A percentile compares a stretch with the other conserved stretches of the same genome.
These are phyloP conservation scores for Pleurotus cornucopiae DNA, from an alignment of 768 basidiomycete species.

Conservation along the genomic window DNA sequence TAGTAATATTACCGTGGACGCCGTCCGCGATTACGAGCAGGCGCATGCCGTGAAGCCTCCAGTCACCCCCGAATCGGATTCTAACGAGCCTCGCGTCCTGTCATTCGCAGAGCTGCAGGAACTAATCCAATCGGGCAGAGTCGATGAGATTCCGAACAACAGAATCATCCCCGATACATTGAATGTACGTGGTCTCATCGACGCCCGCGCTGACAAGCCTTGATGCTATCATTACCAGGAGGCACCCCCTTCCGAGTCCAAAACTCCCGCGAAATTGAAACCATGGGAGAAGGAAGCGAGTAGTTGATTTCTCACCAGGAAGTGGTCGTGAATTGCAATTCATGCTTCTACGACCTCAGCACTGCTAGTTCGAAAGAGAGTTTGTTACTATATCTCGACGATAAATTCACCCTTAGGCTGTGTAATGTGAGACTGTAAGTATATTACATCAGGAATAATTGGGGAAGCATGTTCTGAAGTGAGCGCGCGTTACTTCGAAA, in stretches of 20 bases:
- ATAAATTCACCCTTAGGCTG: no score
- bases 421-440: no score
- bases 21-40: slow-evolving; percentile 32
- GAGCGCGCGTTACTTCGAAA: no score
- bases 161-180: slow-evolving; percentile 62
- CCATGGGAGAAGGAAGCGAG: slow-evolving; percentile 53
- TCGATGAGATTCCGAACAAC: slow-evolving; percentile 77
- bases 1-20: slow-evolving; percentile 35
- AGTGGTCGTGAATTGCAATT: no score
- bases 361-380: no score
- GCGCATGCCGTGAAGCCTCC: not conserved
- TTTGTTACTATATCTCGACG: no score
- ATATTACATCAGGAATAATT: no score
- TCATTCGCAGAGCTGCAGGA: slow-evolving; percentile 66
- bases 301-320: no score
- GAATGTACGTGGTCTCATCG: slow-evolving; percentile 44
- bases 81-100: slow-evolving; percentile 36
- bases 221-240: slow-evolving; percentile 30
- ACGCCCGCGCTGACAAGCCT: not conserved
- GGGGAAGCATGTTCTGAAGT: no score
- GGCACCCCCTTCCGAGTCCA: slow-evolving; percentile 54
- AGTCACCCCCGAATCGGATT: slow-evolving; percentile 3
- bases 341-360: no score
- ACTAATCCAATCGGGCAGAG: slow-evolving; percentile 67
- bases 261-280: slow-evolving; percentile 46